These are phyloP conservation scores for Xylaria curta DNA, from an alignment of 495 filamentous ascomycete genomes.

Conservation along the genomic window DNA sequence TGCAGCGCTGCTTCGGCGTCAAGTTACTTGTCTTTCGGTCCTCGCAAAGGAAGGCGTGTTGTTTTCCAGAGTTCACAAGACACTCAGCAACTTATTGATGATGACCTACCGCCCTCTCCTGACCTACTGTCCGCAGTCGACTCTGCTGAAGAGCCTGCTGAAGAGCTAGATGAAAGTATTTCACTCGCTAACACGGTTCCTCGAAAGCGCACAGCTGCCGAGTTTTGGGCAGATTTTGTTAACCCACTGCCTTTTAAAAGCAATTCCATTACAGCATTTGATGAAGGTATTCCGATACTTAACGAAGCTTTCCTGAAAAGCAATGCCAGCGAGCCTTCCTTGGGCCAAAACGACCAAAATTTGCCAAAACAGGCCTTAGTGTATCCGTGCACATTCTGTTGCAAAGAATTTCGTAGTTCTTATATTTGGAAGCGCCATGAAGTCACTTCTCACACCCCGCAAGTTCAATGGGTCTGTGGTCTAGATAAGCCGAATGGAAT, in stretches of 20 bases:
- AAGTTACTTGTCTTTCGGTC: slow-evolving; percentile 13
- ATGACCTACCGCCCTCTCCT: no score
- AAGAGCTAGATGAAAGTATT: no score
- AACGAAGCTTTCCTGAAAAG: neutral
- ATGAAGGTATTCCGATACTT: neutral
- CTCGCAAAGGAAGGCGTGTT: slow-evolving; percentile 13
- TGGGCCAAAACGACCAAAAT: neutral
- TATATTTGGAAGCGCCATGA: neutral
- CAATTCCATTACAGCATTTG: no score
- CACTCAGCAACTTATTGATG: neutral
- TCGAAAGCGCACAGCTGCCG: no score
- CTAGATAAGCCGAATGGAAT: neutral
- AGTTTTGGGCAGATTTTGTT: no score
- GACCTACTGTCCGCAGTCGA: no score
- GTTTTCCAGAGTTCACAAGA: neutral
- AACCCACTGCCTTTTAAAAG: no score
- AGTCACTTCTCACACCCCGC: neutral
- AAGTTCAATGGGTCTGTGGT: slow-evolving; percentile 1
- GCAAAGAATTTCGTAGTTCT: neutral
- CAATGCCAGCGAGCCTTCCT: neutral
- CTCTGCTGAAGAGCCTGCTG: no score
- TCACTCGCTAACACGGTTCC: no score
- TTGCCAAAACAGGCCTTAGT: neutral
- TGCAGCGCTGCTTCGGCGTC: neutral
- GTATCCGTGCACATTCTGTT: neutral